A percentile compares a stretch with the other conserved stretches of the same genome.
Evolutionary conservation across 1,284 basidiomycete species (phyloP).

Genomic region (Vanrija humicola): DNA sequence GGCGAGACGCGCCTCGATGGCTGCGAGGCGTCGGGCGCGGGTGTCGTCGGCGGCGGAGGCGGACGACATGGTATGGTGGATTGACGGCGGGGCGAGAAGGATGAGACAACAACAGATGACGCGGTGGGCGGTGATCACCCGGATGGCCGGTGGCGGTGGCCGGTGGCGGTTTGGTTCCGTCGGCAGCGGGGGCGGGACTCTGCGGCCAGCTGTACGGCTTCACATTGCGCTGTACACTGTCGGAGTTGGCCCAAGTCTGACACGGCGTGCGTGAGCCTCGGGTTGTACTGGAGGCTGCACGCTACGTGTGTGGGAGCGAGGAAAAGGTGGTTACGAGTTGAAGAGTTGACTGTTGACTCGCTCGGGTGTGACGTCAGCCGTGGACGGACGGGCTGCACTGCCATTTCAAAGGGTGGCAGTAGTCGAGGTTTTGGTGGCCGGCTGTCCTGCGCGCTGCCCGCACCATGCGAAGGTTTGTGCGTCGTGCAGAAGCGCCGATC

Average conservation of each 20-base stretch:
- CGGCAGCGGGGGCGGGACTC: background rate
- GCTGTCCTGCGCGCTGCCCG: no score
- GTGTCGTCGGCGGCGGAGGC: conserved; percentile 1
- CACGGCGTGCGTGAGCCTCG: no score
- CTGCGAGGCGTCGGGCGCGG: conserved; percentile 23
- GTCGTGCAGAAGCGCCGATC: no score
- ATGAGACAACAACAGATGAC: background rate
- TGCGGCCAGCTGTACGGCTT: no score
- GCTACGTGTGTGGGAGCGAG: background rate
- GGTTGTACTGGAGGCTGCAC: background rate
- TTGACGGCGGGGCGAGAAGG: background rate
- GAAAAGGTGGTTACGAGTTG: no score
- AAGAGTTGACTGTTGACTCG: background rate
- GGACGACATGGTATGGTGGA: background rate
- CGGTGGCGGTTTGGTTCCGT: background rate
- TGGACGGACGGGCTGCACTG: background rate
- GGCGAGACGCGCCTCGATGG: conserved; percentile 34
- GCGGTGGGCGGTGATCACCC: no score
- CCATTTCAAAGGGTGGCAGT: no score
- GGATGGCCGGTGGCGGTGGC: background rate
- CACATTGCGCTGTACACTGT: no score
- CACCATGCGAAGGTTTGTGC: no score
- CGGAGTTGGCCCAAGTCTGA: no score
- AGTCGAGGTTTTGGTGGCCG: no score
- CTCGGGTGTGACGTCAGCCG: background rate